phyloP scores from a whole-genome alignment of 805 yeast genomes.

The Lipomyces sp. region DNA sequence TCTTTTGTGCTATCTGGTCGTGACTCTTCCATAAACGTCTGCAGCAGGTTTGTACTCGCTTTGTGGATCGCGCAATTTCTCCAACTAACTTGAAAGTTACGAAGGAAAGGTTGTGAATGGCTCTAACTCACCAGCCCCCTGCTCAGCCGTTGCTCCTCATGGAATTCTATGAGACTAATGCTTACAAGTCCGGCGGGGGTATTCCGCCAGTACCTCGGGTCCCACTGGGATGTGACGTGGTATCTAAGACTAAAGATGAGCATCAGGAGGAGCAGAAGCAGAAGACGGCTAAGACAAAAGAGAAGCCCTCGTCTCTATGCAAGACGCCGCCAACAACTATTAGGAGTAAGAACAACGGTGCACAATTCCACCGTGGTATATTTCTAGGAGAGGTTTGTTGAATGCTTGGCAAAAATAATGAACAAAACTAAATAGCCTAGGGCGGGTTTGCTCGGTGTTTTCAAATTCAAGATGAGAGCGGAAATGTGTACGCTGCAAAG shows the following conservation, averaged over 20 bases:
- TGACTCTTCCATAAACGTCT: neutral
- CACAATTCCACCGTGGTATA: constrained; percentile 86
- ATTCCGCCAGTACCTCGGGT: neutral
- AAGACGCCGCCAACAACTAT: constrained; percentile 96
- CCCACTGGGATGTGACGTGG: neutral
- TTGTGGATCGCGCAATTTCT: neutral
- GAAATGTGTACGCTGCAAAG: constrained; percentile 90
- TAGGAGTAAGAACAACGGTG: constrained; percentile 74
- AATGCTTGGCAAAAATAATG: neutral
- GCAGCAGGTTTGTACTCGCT: neutral
- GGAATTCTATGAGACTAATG: constrained; percentile 8
- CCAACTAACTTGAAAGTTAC: neutral
- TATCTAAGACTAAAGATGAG: neutral
- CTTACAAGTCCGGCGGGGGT: neutral
- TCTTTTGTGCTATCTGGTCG: neutral
- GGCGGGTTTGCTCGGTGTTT: constrained; percentile 99
- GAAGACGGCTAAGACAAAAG: constrained; percentile 70
- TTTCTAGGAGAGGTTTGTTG: constrained; percentile 74
- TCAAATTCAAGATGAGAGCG: constrained; percentile 89
- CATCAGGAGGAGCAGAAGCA: constrained; percentile 19
- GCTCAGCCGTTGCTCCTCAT: constrained; percentile 12
- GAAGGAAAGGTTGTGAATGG: constrained; percentile 1
- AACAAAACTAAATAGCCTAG: constrained; percentile 15
- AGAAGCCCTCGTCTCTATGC: constrained; percentile 86
- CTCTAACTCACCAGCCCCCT: constrained; percentile 7